Base-by-base conservation (phyloP, 2,329 filamentous ascomycete genomes). In the Trichoderma atroviride region DNA sequence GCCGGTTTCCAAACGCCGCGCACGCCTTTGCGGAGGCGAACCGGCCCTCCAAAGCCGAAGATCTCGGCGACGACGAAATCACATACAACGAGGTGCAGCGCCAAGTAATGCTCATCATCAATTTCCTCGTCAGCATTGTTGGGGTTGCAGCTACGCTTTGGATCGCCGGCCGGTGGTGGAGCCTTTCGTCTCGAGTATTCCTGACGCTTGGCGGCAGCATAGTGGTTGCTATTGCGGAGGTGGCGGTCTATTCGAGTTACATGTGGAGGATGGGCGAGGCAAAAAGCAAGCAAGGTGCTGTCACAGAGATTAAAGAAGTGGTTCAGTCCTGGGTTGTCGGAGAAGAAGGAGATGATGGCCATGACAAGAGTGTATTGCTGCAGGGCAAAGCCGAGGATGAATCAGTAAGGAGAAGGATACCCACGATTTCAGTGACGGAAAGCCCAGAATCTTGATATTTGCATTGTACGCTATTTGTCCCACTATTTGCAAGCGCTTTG, bases 31-130 rank as follows among this genome's bases (percentile, higher is more conserved):
- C 86, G 69, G 86, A 83, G 71, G 84, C 83, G 43, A 86, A 87
- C 72, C 81, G 80, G 10, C 84, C 84, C 0, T 81, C 77, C 29
- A 83, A 78, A 52, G 77, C 80, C 22, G 79, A 80, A 31, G 86
- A 86, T 69, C 75, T 83, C 6, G 84, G 85, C 69, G 82, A 88
- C 72, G 91, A 93, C 71, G 89, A 91, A 2, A 81, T 91, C 2
- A 90, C 89, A 2, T 90, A 89, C 72, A 86, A 87, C 43, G 92
- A 96, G 70, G 84, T 96, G 1, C 91, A 95, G 77, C 86, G 92
- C n/a, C 93, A 96, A 75, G 82, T 96, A 69, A 89, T 92, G 53
- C 84, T 98, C 9, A 93, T 98, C 63, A 85, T 97, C 75, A 99
- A 98, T 78, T 93, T 98, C 62, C 82, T 97, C 50, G 85, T 97